Conservation (phyloP, 805 yeast species). For the Yarrowia porcina region DNA sequence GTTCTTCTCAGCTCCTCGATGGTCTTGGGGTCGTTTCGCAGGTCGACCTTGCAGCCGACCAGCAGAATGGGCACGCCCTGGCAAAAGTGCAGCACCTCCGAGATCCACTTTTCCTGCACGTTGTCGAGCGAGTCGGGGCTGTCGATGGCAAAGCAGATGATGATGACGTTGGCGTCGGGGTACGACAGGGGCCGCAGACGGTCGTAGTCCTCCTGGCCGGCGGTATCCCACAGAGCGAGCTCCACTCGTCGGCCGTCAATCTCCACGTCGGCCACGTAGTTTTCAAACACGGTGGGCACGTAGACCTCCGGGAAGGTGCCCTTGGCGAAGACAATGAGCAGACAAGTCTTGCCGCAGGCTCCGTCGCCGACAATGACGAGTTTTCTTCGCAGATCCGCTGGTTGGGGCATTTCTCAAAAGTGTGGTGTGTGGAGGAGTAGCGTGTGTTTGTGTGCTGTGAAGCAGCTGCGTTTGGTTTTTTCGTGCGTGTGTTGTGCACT, state of each 20-base stretch:
- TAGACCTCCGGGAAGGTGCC: slow-evolving; percentile 92
- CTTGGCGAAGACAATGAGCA: slow-evolving; percentile 76
- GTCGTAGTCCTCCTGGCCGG: slow-evolving; percentile 97
- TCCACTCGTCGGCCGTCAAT: slow-evolving; percentile 89
- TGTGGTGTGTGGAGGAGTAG: background rate
- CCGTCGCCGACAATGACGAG: slow-evolving; percentile 96
- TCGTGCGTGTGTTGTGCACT: slow-evolving; percentile 19
- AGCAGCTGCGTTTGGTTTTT: background rate
- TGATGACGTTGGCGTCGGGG: slow-evolving; percentile 88
- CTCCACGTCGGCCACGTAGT: slow-evolving; percentile 95
- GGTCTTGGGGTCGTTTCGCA: slow-evolving; percentile 77
- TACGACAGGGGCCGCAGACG: slow-evolving; percentile 87
- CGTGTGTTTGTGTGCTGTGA: background rate
- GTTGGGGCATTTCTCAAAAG: slow-evolving; percentile 28
- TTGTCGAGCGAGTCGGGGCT: slow-evolving; percentile 89
- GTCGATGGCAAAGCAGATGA: slow-evolving; percentile 88
- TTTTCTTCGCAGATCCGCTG: slow-evolving; percentile 44
- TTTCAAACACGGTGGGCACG: slow-evolving; percentile 95
- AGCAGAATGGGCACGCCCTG: slow-evolving; percentile 89
- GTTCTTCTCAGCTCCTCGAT: slow-evolving; percentile 70
- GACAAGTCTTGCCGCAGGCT: slow-evolving; percentile 95
- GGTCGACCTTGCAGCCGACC: slow-evolving; percentile 88
- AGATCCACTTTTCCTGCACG: slow-evolving; percentile 94
- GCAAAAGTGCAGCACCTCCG: slow-evolving; percentile 90
- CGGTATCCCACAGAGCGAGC: slow-evolving; percentile 96